Percentiles rank a stretch among this genome's conserved stretches.
Conservation (phyloP, 176 grass and related monocot genomes). For the Zizania latifolia region DNA sequence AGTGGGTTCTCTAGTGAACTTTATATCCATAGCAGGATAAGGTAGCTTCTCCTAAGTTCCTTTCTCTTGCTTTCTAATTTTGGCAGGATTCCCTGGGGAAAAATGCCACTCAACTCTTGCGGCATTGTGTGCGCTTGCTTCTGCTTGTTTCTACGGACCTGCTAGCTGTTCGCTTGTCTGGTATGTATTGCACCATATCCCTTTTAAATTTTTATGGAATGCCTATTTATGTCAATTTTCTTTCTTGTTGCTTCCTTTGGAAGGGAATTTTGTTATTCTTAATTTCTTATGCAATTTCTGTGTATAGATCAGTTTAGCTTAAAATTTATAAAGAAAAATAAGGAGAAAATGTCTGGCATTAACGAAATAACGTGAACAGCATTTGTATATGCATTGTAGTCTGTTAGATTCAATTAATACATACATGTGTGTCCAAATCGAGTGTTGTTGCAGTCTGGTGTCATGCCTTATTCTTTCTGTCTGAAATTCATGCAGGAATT, state of each 20-base stretch:
- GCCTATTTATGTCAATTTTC: not conserved
- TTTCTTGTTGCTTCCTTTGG: conserved; percentile 12
- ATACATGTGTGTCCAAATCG: conserved; percentile 17
- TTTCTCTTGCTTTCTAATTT: conserved; percentile 30
- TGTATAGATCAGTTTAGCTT: not conserved
- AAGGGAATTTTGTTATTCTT: conserved; percentile 9
- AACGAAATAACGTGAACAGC: not conserved
- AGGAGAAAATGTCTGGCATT: conserved; percentile 9
- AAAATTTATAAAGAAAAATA: not conserved
- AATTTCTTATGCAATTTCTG: not conserved
- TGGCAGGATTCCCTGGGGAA: conserved; percentile 92
- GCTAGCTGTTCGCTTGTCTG: conserved; percentile 84
- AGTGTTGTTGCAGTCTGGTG: not conserved
- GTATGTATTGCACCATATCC: conserved; percentile 33
- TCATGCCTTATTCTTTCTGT: conserved; percentile 12
- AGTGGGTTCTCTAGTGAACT: conserved; percentile 30
- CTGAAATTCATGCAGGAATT: conserved; percentile 52
- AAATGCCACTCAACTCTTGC: conserved; percentile 92
- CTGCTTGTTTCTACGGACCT: conserved; percentile 86
- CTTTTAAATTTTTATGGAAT: conserved; percentile 3
- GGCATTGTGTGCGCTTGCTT: conserved; percentile 91
- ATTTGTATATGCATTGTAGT: conserved; percentile 14
- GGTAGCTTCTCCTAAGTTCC: conserved; percentile 2
- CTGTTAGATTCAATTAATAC: conserved; percentile 6
- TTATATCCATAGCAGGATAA: conserved; percentile 15